Percentiles rank a stretch among this genome's conserved stretches.
Evolutionary conservation across 1,284 basidiomycete genomes (phyloP).

Genomic region (Heliocybe sulcata): DNA sequence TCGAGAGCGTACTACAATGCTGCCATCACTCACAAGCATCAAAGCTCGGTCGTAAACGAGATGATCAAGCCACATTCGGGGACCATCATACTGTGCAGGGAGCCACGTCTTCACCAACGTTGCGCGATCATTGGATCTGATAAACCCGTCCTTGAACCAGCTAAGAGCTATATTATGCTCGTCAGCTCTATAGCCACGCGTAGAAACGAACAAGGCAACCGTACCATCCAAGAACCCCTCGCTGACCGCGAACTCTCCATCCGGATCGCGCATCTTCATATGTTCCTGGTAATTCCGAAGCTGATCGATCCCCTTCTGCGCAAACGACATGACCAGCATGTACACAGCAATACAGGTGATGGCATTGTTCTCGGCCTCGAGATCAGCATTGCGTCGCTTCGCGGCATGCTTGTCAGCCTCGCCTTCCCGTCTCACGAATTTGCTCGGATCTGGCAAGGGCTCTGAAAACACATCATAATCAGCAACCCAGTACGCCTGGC

Average conservation of each 20-base stretch:
- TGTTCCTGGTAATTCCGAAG: conserved; percentile 67
- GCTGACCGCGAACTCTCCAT: conserved; percentile 61
- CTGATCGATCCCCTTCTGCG: conserved; percentile 84
- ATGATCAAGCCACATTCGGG: conserved; percentile 73
- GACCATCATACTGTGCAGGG: conserved; percentile 63
- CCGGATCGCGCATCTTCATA: conserved; percentile 69
- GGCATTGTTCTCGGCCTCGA: conserved; percentile 73
- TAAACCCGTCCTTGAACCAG: conserved; percentile 75
- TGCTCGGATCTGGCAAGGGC: conserved; percentile 65
- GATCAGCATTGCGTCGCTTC: conserved; percentile 57
- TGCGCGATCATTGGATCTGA: conserved; percentile 71
- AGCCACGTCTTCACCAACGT: conserved; percentile 78
- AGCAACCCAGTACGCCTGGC: conserved; percentile 7
- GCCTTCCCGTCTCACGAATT: conserved; percentile 63
- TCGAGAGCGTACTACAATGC: neutral
- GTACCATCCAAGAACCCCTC: conserved; percentile 74
- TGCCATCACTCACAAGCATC: conserved; percentile 47
- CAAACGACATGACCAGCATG: conserved; percentile 88
- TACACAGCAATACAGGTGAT: conserved; percentile 86
- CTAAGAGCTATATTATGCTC: conserved; percentile 40
- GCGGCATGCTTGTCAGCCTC: conserved; percentile 65
- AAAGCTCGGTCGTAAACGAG: conserved; percentile 78
- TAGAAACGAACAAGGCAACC: conserved; percentile 14
- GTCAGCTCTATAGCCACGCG: conserved; percentile 8
- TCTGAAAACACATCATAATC: conserved; percentile 31